phyloP scores from a whole-genome alignment of 495 filamentous ascomycete genomes.

The Trichoderma orchidacearum region DNA sequence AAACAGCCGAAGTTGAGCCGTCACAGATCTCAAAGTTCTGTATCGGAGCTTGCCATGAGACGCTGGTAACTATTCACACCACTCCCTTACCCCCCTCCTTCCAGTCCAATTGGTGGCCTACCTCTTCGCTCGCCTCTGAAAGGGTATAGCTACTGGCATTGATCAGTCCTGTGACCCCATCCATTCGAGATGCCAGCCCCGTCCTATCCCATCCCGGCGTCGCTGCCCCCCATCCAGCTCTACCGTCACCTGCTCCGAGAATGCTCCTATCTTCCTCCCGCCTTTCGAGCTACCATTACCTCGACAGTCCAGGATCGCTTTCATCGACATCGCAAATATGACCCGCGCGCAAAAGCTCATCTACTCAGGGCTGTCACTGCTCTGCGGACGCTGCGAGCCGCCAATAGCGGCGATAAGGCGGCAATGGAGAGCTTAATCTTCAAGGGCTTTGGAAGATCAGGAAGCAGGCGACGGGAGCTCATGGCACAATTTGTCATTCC shows the following conservation, averaged over 20 bases:
- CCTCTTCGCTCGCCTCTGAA: no score
- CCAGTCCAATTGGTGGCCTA: no score
- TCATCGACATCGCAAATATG: conserved; percentile 11
- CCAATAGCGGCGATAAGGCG: conserved; percentile 40
- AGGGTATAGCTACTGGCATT: neutral
- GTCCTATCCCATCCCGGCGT: conserved; percentile 7
- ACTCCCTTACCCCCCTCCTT: no score
- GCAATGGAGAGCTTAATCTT: conserved; percentile 52
- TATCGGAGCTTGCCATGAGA: no score
- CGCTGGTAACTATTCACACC: no score
- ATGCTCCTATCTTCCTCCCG: conserved; percentile 63
- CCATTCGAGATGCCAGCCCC: conserved; percentile 13
- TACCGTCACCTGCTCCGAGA: conserved; percentile 73
- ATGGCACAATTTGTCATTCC: conserved; percentile 29
- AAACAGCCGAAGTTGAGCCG: no score
- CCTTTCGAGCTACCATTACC: conserved; percentile 47
- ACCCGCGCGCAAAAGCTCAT: conserved; percentile 3
- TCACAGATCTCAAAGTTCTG: no score
- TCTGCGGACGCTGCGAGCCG: conserved; percentile 17
- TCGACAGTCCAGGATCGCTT: conserved; percentile 47
- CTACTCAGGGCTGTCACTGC: conserved; percentile 6
- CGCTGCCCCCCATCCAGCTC: conserved; percentile 43
- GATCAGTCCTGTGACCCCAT: neutral
- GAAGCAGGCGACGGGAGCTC: conserved; percentile 52
- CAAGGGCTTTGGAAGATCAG: conserved; percentile 60